Evolutionary conservation across 2,329 filamentous ascomycete genomes (phyloP), one percentile per base, ranked within the genome.

Genomic region (Exutisphaerella laricina): DNA sequence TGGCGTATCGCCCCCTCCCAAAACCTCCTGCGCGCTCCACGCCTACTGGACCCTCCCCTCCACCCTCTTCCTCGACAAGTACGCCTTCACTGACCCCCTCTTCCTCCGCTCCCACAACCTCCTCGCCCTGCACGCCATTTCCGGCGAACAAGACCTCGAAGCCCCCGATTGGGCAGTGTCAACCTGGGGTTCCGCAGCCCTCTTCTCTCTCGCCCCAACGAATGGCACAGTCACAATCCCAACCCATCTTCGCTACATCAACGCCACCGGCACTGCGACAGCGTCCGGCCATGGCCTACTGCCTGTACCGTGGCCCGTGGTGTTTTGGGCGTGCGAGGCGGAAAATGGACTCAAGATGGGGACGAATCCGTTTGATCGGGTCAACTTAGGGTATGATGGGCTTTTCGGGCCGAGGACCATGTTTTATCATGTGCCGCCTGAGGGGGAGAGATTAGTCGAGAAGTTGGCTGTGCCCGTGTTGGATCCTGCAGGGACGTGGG

Each of bases 251-350:
- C 84, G 90, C 22, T 97, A 96, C 62, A 73, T 94, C 4, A 63
- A 67, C 2, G 34, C 40, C 12, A 45, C 37, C 9, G 32, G 33
- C 18, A n/a, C n/a, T 20, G 8, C 33, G 3, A 33, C 40, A 13
- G 10, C 38, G 6, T 53, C 71, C 4, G 48, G 59, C 12, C 55
- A 63, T 37, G 45, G 47, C 0, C 17, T 32, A 16, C 16, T 57
- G 13, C 25, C 30, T 4, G 64, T 81, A 1, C 85, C 90, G 0
- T 89, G 84, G 69, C 90, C 90, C 0, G 77, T 79, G 0, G 77
- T 96, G 0, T 96, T 96, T 70, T 96, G 89, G 89, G 88, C 88
- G 0, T 97, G 90, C 59, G 72, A 77, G 5, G 77, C 82, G 0
- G 75, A 78, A 7, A 74, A 79, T 39, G 79, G 76, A 1, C 74